These are phyloP conservation scores for Helminthosporium solani DNA, from an alignment of 2,329 filamentous ascomycete genomes.

Conservation along the genomic window DNA sequence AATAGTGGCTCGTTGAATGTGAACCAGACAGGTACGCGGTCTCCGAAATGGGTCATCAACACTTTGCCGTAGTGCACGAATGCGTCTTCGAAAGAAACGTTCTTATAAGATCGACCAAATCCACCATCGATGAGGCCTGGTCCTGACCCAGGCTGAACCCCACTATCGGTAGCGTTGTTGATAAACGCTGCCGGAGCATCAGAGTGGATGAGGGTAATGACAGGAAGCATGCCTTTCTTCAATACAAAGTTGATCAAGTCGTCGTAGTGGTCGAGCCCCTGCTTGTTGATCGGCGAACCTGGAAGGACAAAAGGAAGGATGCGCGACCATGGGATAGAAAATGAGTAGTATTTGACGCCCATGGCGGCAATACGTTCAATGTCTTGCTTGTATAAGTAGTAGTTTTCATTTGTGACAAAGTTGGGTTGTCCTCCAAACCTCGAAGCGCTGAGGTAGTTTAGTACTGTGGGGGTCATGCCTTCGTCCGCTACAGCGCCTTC, in stretches of 20 bases:
- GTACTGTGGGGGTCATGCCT: constrained; percentile 25
- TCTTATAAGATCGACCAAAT: constrained; percentile 43
- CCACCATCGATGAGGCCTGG: constrained; percentile 33
- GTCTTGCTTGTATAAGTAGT: constrained; percentile 59
- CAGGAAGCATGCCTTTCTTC: constrained; percentile 52
- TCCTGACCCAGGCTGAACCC: constrained; percentile 23
- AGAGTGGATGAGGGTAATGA: constrained; percentile 53
- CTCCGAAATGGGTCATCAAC: constrained; percentile 53
- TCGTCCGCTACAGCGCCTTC: constrained; percentile 37
- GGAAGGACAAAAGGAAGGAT: constrained; percentile 55
- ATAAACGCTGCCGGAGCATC: constrained; percentile 51
- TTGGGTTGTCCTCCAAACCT: constrained; percentile 13
- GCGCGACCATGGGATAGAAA: constrained; percentile 55
- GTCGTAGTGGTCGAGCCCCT: constrained; percentile 56
- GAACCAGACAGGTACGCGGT: constrained; percentile 55
- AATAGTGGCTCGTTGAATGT: constrained; percentile 57
- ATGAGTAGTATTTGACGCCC: constrained; percentile 55
- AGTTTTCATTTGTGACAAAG: constrained; percentile 51
- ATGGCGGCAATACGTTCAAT: constrained; percentile 55
- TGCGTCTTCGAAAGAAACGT: constrained; percentile 51
- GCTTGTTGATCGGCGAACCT: constrained; percentile 54
- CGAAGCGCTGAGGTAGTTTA: constrained; percentile 16
- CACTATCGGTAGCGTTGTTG: constrained; percentile 32
- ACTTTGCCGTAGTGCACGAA: constrained; percentile 58
- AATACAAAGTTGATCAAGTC: constrained; percentile 55